These are phyloP conservation scores for Fusarium coicis DNA, from an alignment of 2,329 filamentous ascomycete species.

Conservation along the genomic window DNA sequence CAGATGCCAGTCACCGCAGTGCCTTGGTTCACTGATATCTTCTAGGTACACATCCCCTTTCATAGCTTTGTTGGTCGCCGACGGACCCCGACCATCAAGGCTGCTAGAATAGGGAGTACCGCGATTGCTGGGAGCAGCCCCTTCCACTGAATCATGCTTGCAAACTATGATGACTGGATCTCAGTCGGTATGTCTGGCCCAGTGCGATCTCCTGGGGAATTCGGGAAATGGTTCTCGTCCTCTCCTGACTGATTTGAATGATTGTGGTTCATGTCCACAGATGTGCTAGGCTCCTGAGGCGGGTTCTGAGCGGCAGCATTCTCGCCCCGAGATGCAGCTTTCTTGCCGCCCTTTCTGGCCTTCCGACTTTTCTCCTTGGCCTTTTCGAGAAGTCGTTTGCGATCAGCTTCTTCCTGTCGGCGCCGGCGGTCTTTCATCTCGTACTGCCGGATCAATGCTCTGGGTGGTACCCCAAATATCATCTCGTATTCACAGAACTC, in stretches of 20 bases:
- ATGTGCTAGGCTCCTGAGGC: constrained; percentile 36
- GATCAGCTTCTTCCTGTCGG: constrained; percentile 86
- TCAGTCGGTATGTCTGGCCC: constrained; percentile 24
- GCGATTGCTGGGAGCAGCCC: not conserved
- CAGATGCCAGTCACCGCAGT: not conserved
- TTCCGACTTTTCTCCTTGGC: constrained; percentile 94
- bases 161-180: constrained; percentile 23
- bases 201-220: constrained; percentile 33
- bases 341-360: constrained; percentile 83
- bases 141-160: not conserved
- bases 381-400: constrained; percentile 86
- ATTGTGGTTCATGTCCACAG: constrained; percentile 43
- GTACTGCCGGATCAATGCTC: constrained; percentile 87
- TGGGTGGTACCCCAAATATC: constrained; percentile 89
- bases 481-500: constrained; percentile 98
- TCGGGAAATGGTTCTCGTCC: constrained; percentile 45
- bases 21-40: not conserved
- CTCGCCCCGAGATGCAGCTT: constrained; percentile 53
- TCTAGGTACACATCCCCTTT: not conserved
- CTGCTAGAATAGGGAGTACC: not conserved
- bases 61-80: not conserved
- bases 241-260: constrained; percentile 55
- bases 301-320: constrained; percentile 39
- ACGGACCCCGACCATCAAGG: not conserved
- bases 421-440: constrained; percentile 93